Evolutionary conservation across 1,284 basidiomycete species (phyloP), one percentile per base, ranked within the genome.

Genomic region (Laetiporus sulphureus): DNA sequence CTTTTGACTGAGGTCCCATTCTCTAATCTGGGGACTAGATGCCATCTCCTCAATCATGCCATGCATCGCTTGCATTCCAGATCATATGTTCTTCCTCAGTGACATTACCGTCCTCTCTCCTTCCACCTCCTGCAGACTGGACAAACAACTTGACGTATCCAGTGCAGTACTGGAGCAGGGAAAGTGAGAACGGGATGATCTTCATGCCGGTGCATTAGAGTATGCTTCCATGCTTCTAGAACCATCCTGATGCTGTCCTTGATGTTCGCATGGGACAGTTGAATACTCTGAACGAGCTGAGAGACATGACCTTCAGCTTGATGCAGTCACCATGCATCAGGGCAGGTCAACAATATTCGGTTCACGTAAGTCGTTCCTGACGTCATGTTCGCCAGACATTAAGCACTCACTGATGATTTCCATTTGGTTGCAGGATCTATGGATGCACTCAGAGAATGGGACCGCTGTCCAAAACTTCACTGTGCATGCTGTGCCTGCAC

Each of bases 261-360:
- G 5, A 19, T 6, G 35, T 21, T 23, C 34, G 30, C 32, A 6
- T 23, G 3, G 20, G 2, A 2, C 23, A 67, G 66, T 51, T 69
- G 30, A 70, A 69, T 48, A 63, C 63, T 1, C 61, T 79, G 30
- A 66, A 77, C 49, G 59, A 74, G 51, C 66, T 77, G 3, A 67
- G 75, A 1, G 65, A 69, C 44, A 66, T 83, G 71, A 71, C 64
- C 53, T 83, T 83, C 60, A 79, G 69, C 46, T 59, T 83, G 41
- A 79, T 77, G 3, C 79, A 83, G 52, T 81, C 79, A 1, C 79
- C 80, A 1, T 83, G 79, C 78, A 73, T 83, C 48, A 69, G 76
- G 35, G 79, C 79, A 1, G 80, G 79, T 23, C 64, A 75, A 36
- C 71, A 78, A 51, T 82, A 83, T 50, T 54, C 67, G 19, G 74